phyloP scores from a whole-genome alignment of 2,329 filamentous ascomycete genomes.

The Cordyceps militaris region DNA sequence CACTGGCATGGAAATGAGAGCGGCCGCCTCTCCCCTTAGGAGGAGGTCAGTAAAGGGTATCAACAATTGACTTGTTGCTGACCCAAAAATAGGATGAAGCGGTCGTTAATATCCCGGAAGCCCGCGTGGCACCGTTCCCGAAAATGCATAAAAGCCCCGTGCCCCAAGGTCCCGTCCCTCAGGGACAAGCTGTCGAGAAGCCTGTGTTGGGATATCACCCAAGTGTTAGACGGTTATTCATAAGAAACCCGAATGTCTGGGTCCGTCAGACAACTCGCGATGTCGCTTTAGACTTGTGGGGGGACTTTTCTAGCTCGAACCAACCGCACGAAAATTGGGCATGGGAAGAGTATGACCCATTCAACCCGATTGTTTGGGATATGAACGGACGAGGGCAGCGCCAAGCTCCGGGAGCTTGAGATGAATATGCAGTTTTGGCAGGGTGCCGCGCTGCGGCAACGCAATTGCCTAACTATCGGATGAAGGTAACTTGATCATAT shows the following conservation, averaged over 20 bases:
- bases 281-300: slow-evolving; percentile 22
- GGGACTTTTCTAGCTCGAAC: slow-evolving; percentile 2
- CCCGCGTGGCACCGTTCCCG: slow-evolving; percentile 1
- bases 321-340: slow-evolving; percentile 2
- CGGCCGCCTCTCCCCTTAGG: slow-evolving; percentile 23
- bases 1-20: neutral
- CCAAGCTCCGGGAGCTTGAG: neutral
- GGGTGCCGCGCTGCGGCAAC: neutral
- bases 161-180: neutral
- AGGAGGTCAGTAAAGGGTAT: slow-evolving; percentile 16
- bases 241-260: slow-evolving; percentile 16
- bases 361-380: neutral
- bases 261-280: slow-evolving; percentile 12
- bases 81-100: neutral
- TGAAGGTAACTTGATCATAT: neutral
- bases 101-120: neutral
- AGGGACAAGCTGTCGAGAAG: slow-evolving; percentile 15
- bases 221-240: slow-evolving; percentile 18
- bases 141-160: slow-evolving; percentile 4
- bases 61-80: neutral
- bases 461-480: neutral
- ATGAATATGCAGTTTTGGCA: neutral
- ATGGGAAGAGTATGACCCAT: slow-evolving; percentile 10
- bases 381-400: neutral
- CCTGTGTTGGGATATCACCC: slow-evolving; percentile 16